A percentile compares a stretch with the other conserved stretches of the same genome.
Evolutionary conservation across 768 basidiomycete genomes (phyloP).

Genomic region (Lepiota brunneoincarnata): DNA sequence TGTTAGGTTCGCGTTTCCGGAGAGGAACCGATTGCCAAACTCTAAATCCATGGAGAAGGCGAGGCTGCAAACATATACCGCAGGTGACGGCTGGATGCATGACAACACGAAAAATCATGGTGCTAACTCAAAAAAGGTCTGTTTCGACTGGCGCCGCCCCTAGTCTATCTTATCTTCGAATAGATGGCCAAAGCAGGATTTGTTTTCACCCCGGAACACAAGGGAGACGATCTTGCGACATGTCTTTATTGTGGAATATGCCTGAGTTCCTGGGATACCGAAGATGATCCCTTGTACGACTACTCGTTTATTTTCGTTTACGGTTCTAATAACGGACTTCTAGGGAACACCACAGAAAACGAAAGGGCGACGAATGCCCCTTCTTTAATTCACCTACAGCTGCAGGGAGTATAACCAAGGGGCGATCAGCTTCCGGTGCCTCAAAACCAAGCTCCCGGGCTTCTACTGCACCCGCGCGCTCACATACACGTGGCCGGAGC

Average conservation of each 20-base stretch:
- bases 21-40: constrained; percentile 62
- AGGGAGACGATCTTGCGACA: constrained; percentile 75
- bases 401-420: constrained; percentile 11
- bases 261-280: constrained; percentile 83
- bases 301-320: background rate
- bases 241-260: constrained; percentile 84
- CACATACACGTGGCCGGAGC: constrained; percentile 3
- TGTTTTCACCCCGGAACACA: constrained; percentile 65
- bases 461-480: constrained; percentile 23
- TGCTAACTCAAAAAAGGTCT: constrained; percentile 70
- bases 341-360: constrained; percentile 76
- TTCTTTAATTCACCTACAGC: constrained; percentile 32
- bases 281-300: constrained; percentile 83
- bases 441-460: constrained; percentile 23
- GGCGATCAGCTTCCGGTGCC: constrained; percentile 12
- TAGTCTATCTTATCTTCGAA: background rate
- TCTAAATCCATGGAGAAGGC: constrained; percentile 71
- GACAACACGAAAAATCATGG: constrained; percentile 59
- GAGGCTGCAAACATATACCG: constrained; percentile 61
- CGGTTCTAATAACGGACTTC: constrained; percentile 9
- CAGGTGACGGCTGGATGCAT: constrained; percentile 64
- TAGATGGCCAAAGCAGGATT: constrained; percentile 93
- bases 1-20: constrained; percentile 55
- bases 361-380: constrained; percentile 46
- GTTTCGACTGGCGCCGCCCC: background rate